Percentiles rank a stretch among this genome's conserved stretches.
These are phyloP conservation scores for Hirschioporus abietinus DNA, from an alignment of 768 basidiomycete genomes.

Conservation along the genomic window DNA sequence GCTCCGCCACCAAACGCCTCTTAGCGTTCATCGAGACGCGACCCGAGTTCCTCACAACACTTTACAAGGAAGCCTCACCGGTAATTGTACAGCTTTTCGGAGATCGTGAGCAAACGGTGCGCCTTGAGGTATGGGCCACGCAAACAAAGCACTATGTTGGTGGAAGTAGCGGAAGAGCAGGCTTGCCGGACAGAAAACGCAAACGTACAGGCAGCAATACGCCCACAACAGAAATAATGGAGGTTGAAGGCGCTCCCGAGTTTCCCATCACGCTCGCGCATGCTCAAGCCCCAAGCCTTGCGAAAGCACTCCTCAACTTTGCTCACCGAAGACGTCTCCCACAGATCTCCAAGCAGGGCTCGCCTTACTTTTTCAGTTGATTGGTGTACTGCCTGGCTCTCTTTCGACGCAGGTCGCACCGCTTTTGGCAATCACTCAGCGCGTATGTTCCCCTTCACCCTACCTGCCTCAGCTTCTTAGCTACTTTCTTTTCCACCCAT, in stretches of 20 bases:
- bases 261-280: slow-evolving; percentile 68
- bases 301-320: slow-evolving; percentile 82
- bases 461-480: no score
- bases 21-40: slow-evolving; percentile 84
- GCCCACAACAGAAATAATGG: slow-evolving; percentile 47
- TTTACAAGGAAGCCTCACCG: slow-evolving; percentile 84
- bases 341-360: slow-evolving; percentile 84
- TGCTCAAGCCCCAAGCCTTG: slow-evolving; percentile 68
- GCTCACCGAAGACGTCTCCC: slow-evolving; percentile 70
- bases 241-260: slow-evolving; percentile 46
- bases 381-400: slow-evolving; percentile 79
- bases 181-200: slow-evolving; percentile 56
- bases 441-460: no score
- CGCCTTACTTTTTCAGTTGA: slow-evolving; percentile 64
- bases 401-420: no score
- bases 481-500: no score
- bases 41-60: slow-evolving; percentile 72
- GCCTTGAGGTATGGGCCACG: slow-evolving; percentile 87
- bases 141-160: slow-evolving; percentile 83
- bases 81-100: slow-evolving; percentile 86
- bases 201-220: slow-evolving; percentile 54
- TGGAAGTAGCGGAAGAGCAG: slow-evolving; percentile 36
- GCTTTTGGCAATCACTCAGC: no score
- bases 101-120: no score
- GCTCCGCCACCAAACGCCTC: no score